These are phyloP conservation scores for Thraustochytrium sp. DNA, from an alignment of 352 stramenopile species.

Conservation along the genomic window DNA sequence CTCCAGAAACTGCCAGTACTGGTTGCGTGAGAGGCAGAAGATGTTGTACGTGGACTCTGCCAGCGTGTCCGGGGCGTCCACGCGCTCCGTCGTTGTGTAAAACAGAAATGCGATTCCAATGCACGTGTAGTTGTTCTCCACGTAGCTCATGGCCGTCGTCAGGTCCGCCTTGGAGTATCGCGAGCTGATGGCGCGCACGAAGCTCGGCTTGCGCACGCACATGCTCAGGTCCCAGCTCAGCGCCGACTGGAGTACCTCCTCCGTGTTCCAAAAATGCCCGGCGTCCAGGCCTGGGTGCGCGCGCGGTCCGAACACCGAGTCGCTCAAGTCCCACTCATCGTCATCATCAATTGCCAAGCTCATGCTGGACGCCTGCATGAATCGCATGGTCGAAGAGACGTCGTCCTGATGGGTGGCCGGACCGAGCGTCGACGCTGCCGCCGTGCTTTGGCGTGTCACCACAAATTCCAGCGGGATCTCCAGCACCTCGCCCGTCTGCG, in stretches of 20 bases:
- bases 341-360: slow-evolving; percentile 5
- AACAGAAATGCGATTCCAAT: slow-evolving; percentile 11
- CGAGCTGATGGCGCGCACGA: not conserved
- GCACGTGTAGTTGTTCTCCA: not conserved
- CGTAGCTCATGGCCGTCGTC: not conserved
- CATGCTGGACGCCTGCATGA: not conserved
- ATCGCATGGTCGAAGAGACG: not conserved
- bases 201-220: slow-evolving; percentile 28
- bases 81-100: slow-evolving; percentile 18
- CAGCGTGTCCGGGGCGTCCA: not conserved
- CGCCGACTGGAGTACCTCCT: not conserved
- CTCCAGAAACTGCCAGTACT: slow-evolving; percentile 41
- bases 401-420: not conserved
- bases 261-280: slow-evolving; percentile 13
- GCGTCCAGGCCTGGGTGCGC: not conserved
- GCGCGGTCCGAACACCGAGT: not conserved
- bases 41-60: slow-evolving; percentile 21
- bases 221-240: slow-evolving; percentile 36
- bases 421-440: not conserved
- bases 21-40: not conserved
- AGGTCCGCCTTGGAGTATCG: not conserved
- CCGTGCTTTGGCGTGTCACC: not conserved
- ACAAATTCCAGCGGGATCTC: slow-evolving; percentile 32
- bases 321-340: slow-evolving; percentile 20
- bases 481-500: not conserved